Base-by-base conservation (phyloP, 352 stramenopile genomes). In the Globisporangium irregulare region DNA sequence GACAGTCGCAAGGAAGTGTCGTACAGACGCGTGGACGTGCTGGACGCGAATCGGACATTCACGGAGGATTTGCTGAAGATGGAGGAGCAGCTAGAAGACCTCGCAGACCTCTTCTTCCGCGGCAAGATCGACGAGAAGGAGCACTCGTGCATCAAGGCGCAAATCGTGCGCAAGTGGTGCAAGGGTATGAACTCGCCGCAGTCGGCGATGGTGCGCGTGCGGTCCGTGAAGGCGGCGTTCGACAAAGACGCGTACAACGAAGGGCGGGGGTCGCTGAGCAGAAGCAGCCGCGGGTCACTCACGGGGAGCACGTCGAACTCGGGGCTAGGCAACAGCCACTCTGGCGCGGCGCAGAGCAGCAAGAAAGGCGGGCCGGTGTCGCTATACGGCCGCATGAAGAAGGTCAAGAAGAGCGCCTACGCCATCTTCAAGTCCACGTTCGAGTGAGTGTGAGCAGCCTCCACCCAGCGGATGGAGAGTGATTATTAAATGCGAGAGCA, bases 121-220 rank as follows among this genome's bases (percentile, higher is more conserved):
- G 86, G 86, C 15, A 91, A 91, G 68, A 93, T 93, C 63, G 86
- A 93, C 69, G 86, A 93, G 73, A 93, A 92, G 66, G 86, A 93
- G 58, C 84, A 92, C 64, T 84, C 83, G n/a, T 93, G 83, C 69
- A 93, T 93, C 69, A 86, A 87, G 55, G 80, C 81, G 18, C 83
- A 92, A 69, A 93, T 93, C 64, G 83, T 93, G 22, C 79, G 86
- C 46, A 93, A 92, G 59, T 93, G 82, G 82, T 93, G 86, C 65
- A 87, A 90, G 60, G 82, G 81, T 15, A 84, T 93, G 64, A 91
- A 93, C 63, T 92, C 84, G 18, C 86, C 86, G 2, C 85, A 91
- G 64, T 89, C 85, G 14, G 82, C 81, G n/a, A 89, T 93, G 82
- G 69, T 89, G 32, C 80, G 85, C 43, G 84, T 93, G 18, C 85